Evolutionary conservation across 2,329 filamentous ascomycete genomes (phyloP), one percentile per base, ranked within the genome.

Genomic region (Fusarium temperatum): DNA sequence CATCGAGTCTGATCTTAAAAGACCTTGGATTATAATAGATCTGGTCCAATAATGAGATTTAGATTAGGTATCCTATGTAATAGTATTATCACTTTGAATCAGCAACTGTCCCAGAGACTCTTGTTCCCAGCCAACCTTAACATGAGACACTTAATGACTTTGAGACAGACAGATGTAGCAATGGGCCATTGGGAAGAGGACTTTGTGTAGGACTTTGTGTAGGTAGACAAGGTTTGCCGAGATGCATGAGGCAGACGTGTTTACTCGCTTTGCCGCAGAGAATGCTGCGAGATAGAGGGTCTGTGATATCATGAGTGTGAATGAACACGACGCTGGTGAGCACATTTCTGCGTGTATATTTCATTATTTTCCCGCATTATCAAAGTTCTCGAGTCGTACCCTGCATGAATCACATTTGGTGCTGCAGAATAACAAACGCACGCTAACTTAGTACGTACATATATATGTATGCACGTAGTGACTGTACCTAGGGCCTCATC

Each of bases 321-420:
- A 41, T n/a, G 8, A 41, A 38, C 39, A 62, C 47, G 44, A 50
- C 59, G 51, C 24, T 55, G 14, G 50, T 54, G 42, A 73, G 58
- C 67, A 71, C 70, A 74, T 64, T 57, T 57, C 32, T 62, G 38
- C 38, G 20, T 45, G 15, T 20, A 15, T 30, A 22, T n/a, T 32
- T 47, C 47, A 32, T 30, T 38, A 42, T 38, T 61, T 18, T 41
- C 26, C 32, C 57, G 36, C 39, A 24, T 56, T 53, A 54, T 66
- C 48, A 42, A 30, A 58, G 28, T 47, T 47, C 60, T 60, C 71
- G 76, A 78, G 72, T 78, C 76, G 72, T 75, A 75, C 59, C 66
- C 26, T 77, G 76, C 76, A 78, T 77, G 74, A 76, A 78, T 78
- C 75, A 75, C 73, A 68, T 64, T 63, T 66, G 44, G 30, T 60